phyloP scores from a whole-genome alignment of 164 flowering plant species.

The Piper betle region DNA sequence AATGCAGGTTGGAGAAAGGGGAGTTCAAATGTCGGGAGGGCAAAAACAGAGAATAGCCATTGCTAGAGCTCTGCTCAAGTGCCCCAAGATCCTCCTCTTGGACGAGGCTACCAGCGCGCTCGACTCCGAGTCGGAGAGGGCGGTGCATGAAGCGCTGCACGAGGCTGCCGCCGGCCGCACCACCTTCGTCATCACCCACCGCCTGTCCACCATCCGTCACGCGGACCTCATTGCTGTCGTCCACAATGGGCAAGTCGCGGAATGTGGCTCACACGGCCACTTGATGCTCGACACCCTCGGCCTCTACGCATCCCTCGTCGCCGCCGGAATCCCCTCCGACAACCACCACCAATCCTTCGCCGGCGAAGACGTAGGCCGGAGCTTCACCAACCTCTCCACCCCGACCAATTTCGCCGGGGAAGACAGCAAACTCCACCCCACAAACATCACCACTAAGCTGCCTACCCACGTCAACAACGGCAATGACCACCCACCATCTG shows the following conservation, averaged over 20 bases:
- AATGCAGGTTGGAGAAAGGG: constrained; percentile 35
- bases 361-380: too few species aligned
- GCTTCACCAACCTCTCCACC: too few species aligned
- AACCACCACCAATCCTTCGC: too few species aligned
- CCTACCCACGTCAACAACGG: too few species aligned
- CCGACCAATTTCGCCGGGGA: too few species aligned
- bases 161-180: constrained; percentile 30
- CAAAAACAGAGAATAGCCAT: constrained; percentile 50
- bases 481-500: constrained; percentile 4
- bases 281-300: constrained; percentile 17
- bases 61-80: constrained; percentile 37
- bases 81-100: constrained; percentile 38
- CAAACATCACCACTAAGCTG: too few species aligned
- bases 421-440: too few species aligned
- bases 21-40: constrained; percentile 46
- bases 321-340: too few species aligned
- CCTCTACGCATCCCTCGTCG: constrained; percentile 24
- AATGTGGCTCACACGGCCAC: constrained; percentile 32
- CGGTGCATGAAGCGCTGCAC: constrained; percentile 41
- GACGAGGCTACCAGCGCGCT: constrained; percentile 57
- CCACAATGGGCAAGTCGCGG: constrained; percentile 29
- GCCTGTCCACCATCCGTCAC: constrained; percentile 33
- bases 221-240: constrained; percentile 30
- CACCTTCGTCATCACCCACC: constrained; percentile 37
- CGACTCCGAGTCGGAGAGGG: constrained; percentile 33